These are phyloP conservation scores for Metschnikowia dekortorum DNA, from an alignment of 805 yeast species.

Conservation along the genomic window DNA sequence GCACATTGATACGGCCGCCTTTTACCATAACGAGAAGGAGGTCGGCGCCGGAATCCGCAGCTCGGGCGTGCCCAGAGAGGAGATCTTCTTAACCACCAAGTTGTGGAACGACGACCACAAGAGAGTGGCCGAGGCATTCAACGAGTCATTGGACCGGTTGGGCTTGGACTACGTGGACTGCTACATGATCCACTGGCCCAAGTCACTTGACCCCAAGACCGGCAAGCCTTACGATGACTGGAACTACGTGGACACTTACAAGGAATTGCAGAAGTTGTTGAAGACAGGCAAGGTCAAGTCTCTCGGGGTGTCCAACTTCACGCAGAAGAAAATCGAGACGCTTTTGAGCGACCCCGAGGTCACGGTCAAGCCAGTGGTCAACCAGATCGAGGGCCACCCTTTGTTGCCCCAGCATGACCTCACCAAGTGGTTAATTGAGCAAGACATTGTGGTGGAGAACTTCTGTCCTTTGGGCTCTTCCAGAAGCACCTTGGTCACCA, in stretches of 20 bases:
- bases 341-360: slow-evolving; percentile 17
- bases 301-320: slow-evolving; percentile 18
- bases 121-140: slow-evolving; percentile 10
- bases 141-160: slow-evolving; percentile 14
- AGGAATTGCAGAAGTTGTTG: slow-evolving; percentile 28
- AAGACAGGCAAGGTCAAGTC: slow-evolving; percentile 17
- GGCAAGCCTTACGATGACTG: slow-evolving; percentile 9
- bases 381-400: slow-evolving; percentile 20
- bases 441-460: slow-evolving; percentile 14
- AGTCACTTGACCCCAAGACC: slow-evolving; percentile 11
- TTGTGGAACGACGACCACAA: slow-evolving; percentile 15
- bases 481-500: slow-evolving; percentile 12
- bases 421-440: slow-evolving; percentile 11
- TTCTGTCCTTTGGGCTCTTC: slow-evolving; percentile 19
- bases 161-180: slow-evolving; percentile 18
- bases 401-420: slow-evolving; percentile 17
- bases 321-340: slow-evolving; percentile 10
- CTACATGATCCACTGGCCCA: slow-evolving; percentile 20
- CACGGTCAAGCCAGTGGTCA: slow-evolving; percentile 17
- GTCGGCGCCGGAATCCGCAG: slow-evolving; percentile 57
- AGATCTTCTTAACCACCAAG: slow-evolving; percentile 17
- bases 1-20: slow-evolving; percentile 75
- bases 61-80: slow-evolving; percentile 15
- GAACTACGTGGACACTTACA: slow-evolving; percentile 31
- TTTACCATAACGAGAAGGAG: slow-evolving; percentile 62